phyloP scores from a whole-genome alignment of 306 rosid genomes.

The Hylodesmum podocarpum region DNA sequence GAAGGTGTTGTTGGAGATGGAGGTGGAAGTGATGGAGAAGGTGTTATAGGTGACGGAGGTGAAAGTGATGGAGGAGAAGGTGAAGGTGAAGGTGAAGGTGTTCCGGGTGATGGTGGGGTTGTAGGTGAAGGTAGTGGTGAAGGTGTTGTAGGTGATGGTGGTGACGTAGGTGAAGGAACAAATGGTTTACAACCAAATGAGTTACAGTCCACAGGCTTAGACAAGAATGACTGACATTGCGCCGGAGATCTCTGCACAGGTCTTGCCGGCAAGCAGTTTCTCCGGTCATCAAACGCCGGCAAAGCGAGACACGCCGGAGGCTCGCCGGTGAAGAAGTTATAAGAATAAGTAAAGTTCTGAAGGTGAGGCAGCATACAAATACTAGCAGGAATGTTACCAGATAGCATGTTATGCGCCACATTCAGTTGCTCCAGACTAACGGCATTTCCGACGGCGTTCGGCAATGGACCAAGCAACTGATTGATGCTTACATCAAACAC shows the following conservation, averaged over 20 bases:
- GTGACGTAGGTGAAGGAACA: constrained; percentile 35
- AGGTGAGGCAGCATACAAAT: constrained; percentile 73
- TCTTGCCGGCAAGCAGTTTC: constrained; percentile 73
- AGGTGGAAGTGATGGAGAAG: constrained; percentile 3
- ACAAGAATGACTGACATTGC: constrained; percentile 61
- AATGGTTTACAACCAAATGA: constrained; percentile 60
- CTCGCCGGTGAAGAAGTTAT: constrained; percentile 87
- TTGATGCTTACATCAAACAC: constrained; percentile 69
- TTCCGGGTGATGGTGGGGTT: background rate
- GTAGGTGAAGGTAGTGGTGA: constrained; percentile 13
- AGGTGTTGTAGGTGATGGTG: background rate
- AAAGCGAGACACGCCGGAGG: constrained; percentile 63
- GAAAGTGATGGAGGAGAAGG: no score
- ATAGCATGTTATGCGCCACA: constrained; percentile 55
- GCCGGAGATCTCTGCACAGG: constrained; percentile 62
- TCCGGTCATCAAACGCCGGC: constrained; percentile 54
- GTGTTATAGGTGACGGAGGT: constrained; percentile 24
- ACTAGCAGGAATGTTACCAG: constrained; percentile 66
- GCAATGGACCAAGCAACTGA: constrained; percentile 53
- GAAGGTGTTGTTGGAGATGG: constrained; percentile 27
- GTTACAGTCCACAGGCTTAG: constrained; percentile 69
- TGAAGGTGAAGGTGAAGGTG: constrained; percentile 26
- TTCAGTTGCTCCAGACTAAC: constrained; percentile 58
- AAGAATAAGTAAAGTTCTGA: constrained; percentile 80
- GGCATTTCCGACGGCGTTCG: constrained; percentile 43